A percentile compares a stretch with the other conserved stretches of the same genome.
These are phyloP conservation scores for Peniophora sp. DNA, from an alignment of 1,284 basidiomycete genomes.

Conservation along the genomic window DNA sequence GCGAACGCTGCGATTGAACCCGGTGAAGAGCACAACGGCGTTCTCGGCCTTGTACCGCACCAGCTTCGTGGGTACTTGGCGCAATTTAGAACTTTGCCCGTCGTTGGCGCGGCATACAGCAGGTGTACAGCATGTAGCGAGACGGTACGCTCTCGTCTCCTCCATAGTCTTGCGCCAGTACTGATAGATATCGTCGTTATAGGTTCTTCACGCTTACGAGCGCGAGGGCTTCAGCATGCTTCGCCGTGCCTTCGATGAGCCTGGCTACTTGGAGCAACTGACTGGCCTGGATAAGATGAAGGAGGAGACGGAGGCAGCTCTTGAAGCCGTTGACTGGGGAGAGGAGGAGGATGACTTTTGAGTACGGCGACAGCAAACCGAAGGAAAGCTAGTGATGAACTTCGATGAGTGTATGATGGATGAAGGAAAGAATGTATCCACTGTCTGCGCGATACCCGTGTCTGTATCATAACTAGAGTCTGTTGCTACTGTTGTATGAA, in stretches of 20 bases:
- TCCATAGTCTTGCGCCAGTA: background rate
- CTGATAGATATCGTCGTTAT: constrained; percentile 3
- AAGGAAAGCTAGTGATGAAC: no score
- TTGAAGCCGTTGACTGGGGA: constrained; percentile 75
- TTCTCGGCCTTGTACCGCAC: constrained; percentile 87
- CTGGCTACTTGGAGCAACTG: constrained; percentile 71
- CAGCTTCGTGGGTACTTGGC: constrained; percentile 88
- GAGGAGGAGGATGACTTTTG: constrained; percentile 40
- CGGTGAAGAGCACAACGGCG: constrained; percentile 32
- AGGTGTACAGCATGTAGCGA: constrained; percentile 89
- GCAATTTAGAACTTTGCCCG: constrained; percentile 77
- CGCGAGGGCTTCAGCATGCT: constrained; percentile 74
- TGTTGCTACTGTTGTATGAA: no score
- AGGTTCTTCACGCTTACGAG: constrained; percentile 77
- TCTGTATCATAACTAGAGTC: no score
- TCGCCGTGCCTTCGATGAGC: constrained; percentile 78
- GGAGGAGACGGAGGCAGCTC: constrained; percentile 67
- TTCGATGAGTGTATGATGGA: no score
- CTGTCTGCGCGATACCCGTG: no score
- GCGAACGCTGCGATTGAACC: constrained; percentile 26
- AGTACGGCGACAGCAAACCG: background rate
- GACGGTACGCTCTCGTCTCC: constrained; percentile 32
- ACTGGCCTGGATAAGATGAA: constrained; percentile 85
- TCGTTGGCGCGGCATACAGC: constrained; percentile 83
- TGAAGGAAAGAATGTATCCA: no score